Conservation (phyloP, 1,284 basidiomycete genomes). For the Cryptococcus jaspeensis region DNA sequence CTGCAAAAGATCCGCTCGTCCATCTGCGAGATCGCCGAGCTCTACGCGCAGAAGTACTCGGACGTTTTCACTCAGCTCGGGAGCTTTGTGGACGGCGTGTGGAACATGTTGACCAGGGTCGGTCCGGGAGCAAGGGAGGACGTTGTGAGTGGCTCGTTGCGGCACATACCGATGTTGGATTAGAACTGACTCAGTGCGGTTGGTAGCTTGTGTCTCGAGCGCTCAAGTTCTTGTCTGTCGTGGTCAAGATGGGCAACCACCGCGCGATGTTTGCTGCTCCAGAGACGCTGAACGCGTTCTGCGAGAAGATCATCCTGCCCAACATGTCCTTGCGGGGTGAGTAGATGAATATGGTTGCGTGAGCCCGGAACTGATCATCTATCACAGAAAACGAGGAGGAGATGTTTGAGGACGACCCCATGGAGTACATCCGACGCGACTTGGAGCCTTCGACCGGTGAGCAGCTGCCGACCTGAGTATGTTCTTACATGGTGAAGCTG, state of each 20-base stretch:
- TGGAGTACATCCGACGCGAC: slow-evolving; percentile 91
- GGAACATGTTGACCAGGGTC: slow-evolving; percentile 76
- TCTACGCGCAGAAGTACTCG: slow-evolving; percentile 88
- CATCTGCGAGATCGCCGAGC: slow-evolving; percentile 89
- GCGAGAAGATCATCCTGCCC: slow-evolving; percentile 88
- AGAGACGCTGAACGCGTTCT: slow-evolving; percentile 77
- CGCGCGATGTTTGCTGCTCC: slow-evolving; percentile 60
- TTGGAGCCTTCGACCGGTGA: slow-evolving; percentile 56
- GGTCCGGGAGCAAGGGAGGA: slow-evolving; percentile 70
- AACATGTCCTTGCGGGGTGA: slow-evolving; percentile 77
- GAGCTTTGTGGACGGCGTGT: slow-evolving; percentile 84
- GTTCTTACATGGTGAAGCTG: neutral
- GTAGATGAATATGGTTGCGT: slow-evolving; percentile 16
- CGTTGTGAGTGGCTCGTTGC: slow-evolving; percentile 56
- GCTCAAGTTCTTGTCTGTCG: slow-evolving; percentile 85
- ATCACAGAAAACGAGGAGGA: slow-evolving; percentile 1
- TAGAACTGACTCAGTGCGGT: neutral
- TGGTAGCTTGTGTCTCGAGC: slow-evolving; percentile 85
- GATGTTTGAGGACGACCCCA: slow-evolving; percentile 94
- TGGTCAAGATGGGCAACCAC: slow-evolving; percentile 82
- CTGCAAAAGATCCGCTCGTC: slow-evolving; percentile 83
- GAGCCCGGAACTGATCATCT: neutral
- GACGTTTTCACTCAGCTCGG: slow-evolving; percentile 81
- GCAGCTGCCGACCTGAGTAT: slow-evolving; percentile 4
- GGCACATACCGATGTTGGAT: neutral